Conservation (phyloP, 1,139 yeast species). For the Pichia norvegensis region DNA sequence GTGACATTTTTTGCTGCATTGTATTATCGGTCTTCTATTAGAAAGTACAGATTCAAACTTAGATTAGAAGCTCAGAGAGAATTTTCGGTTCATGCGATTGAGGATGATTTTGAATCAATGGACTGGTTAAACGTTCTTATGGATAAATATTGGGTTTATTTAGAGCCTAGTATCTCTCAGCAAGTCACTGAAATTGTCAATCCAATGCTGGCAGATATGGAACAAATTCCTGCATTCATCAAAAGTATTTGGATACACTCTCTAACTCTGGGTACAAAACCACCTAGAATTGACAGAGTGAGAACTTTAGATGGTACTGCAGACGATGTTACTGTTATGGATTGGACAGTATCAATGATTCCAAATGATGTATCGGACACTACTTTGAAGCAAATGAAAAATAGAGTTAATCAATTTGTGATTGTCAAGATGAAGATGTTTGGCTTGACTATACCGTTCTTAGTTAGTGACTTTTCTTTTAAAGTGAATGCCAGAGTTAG, state of each 20-base stretch:
- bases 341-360: constrained; percentile 91
- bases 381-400: constrained; percentile 74
- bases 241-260: constrained; percentile 79
- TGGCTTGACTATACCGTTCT: constrained; percentile 58
- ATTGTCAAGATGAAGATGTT: constrained; percentile 61
- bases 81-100: constrained; percentile 69
- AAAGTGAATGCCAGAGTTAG: constrained; percentile 69
- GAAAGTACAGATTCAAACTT: constrained; percentile 64
- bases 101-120: constrained; percentile 84
- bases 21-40: constrained; percentile 74
- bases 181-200: constrained; percentile 81
- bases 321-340: constrained; percentile 83
- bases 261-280: constrained; percentile 89
- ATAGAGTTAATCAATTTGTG: constrained; percentile 72
- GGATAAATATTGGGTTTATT: constrained; percentile 83
- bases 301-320: constrained; percentile 83
- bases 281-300: constrained; percentile 85
- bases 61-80: constrained; percentile 84
- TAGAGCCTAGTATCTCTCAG: constrained; percentile 86
- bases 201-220: constrained; percentile 63
- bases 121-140: constrained; percentile 89
- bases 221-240: constrained; percentile 75
- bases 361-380: constrained; percentile 86
- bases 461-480: constrained; percentile 55
- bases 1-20: constrained; percentile 53